Evolutionary conservation across 2,329 filamentous ascomycete genomes (phyloP).

Genomic region (Penicillium sp.): DNA sequence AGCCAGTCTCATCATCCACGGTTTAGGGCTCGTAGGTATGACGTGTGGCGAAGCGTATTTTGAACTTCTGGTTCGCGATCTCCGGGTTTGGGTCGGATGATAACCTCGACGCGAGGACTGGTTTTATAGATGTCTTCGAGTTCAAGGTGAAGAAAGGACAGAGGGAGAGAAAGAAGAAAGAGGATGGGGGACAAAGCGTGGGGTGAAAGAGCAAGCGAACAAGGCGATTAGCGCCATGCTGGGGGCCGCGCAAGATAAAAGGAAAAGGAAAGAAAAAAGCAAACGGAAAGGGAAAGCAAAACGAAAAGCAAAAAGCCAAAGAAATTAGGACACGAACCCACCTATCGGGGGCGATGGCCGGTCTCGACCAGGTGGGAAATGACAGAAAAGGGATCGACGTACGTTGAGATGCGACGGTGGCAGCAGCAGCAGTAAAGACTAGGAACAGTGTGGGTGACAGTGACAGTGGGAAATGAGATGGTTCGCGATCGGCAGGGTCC

Average conservation of each 20-base stretch:
- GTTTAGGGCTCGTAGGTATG: slow-evolving; percentile 20
- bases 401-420: slow-evolving; percentile 22
- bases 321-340: not conserved
- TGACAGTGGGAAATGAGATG: slow-evolving; percentile 1
- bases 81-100: no score
- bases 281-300: slow-evolving; percentile 10
- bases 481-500: slow-evolving; percentile 13
- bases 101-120: no score
- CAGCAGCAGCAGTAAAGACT: slow-evolving; percentile 6
- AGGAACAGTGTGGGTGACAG: slow-evolving; percentile 3
- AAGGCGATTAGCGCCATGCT: slow-evolving; percentile 1
- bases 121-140: not conserved
- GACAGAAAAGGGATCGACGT: slow-evolving; percentile 14
- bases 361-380: slow-evolving; percentile 25
- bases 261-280: slow-evolving; percentile 6
- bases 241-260: slow-evolving; percentile 4
- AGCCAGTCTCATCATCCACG: slow-evolving; percentile 17
- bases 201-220: not conserved
- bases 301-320: slow-evolving; percentile 7
- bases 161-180: slow-evolving; percentile 1
- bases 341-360: slow-evolving; percentile 11
- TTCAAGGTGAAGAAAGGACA: not conserved
- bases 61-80: no score
- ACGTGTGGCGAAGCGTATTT: slow-evolving; percentile 17
- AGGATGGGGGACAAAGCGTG: slow-evolving; percentile 2